phyloP scores from a whole-genome alignment of 2,329 filamentous ascomycete species.

The Calonectria ilicicola region DNA sequence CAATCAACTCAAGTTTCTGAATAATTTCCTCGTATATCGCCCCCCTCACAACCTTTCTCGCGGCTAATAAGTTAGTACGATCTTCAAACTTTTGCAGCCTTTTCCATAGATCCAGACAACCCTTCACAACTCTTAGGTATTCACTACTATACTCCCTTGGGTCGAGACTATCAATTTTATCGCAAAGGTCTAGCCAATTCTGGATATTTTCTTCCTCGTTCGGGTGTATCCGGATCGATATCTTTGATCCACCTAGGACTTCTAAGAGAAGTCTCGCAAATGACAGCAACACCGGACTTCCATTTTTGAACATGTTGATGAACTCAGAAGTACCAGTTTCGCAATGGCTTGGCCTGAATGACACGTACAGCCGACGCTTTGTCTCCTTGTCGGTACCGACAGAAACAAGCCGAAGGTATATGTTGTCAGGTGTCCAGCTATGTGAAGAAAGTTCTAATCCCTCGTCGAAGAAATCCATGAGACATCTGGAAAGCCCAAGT shows the following conservation, averaged over 20 bases:
- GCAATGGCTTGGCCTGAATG: not conserved
- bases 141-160: not conserved
- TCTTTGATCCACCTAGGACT: not conserved
- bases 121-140: not conserved
- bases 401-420: not conserved
- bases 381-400: not conserved
- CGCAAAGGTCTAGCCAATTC: not conserved
- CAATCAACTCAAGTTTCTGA: not conserved
- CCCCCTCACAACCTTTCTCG: not conserved
- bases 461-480: not conserved
- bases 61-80: not conserved
- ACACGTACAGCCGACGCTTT: not conserved
- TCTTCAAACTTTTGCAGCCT: not conserved
- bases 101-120: not conserved
- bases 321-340: not conserved
- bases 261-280: not conserved
- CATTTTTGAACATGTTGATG: not conserved
- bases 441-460: not conserved
- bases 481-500: not conserved
- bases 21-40: not conserved
- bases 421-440: not conserved
- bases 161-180: not conserved
- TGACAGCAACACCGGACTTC: not conserved
- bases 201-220: not conserved
- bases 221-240: not conserved